A percentile compares a stretch with the other conserved stretches of the same genome.
Evolutionary conservation across 768 basidiomycete species (phyloP).

Genomic region (Suillus discolor): DNA sequence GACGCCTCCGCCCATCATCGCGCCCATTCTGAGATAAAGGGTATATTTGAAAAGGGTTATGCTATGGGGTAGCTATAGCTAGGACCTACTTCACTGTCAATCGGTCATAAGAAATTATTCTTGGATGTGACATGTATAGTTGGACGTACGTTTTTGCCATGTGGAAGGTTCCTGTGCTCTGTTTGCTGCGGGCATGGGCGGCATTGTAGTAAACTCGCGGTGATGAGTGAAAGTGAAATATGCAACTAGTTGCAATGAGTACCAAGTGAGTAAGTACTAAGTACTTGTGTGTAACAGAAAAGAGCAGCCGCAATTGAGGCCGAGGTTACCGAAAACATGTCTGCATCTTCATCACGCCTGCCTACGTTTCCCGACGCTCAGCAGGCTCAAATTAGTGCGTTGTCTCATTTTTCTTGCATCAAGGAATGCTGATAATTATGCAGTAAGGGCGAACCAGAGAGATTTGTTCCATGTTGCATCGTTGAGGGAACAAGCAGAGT

Average conservation of each 20-base stretch:
- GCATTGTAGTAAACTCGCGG: background rate
- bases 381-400: slow-evolving; percentile 87
- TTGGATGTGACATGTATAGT: background rate
- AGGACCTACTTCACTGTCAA: slow-evolving; percentile 60
- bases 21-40: slow-evolving; percentile 73
- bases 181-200: slow-evolving; percentile 32
- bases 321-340: slow-evolving; percentile 1
- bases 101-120: slow-evolving; percentile 11
- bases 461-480: slow-evolving; percentile 78
- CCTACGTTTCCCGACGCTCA: slow-evolving; percentile 72
- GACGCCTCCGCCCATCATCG: slow-evolving; percentile 90
- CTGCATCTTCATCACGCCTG: slow-evolving; percentile 19
- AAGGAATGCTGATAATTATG: slow-evolving; percentile 16
- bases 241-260: background rate
- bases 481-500: slow-evolving; percentile 75
- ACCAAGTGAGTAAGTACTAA: background rate
- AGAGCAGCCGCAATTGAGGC: background rate
- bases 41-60: slow-evolving; percentile 13
- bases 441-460: slow-evolving; percentile 85
- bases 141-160: slow-evolving; percentile 72
- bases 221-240: background rate
- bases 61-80: slow-evolving; percentile 5
- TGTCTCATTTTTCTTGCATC: background rate
- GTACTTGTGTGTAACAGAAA: slow-evolving; percentile 2
- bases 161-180: slow-evolving; percentile 58